A percentile compares a stretch with the other conserved stretches of the same genome.
phyloP scores from a whole-genome alignment of 1,139 yeast genomes.

The Groenewaldozyma auringiensis region DNA sequence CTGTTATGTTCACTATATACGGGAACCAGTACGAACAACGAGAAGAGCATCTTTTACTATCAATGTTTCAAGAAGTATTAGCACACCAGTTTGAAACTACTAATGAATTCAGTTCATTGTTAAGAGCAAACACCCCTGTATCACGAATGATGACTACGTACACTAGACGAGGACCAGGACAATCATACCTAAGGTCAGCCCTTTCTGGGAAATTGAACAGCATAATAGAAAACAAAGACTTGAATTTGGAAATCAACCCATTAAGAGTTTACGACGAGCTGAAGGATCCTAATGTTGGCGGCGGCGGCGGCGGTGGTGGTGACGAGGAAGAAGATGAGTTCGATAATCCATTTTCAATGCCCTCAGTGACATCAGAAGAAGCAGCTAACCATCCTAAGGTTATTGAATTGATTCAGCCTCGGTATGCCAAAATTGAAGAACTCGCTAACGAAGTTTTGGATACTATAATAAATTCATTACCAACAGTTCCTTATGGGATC shows the following conservation, averaged over 20 bases:
- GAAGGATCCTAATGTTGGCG: conserved; percentile 13
- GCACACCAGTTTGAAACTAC: conserved; percentile 35
- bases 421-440: conserved; percentile 32
- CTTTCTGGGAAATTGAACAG: conserved; percentile 28
- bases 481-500: conserved; percentile 62
- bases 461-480: conserved; percentile 49
- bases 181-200: conserved; percentile 33
- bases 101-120: conserved; percentile 32
- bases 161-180: conserved; percentile 39
- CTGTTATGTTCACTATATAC: conserved; percentile 39
- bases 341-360: conserved; percentile 20
- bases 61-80: conserved; percentile 36
- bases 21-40: conserved; percentile 39
- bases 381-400: conserved; percentile 30
- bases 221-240: conserved; percentile 28
- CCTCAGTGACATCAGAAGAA: conserved; percentile 28
- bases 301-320: conserved; percentile 15
- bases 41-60: conserved; percentile 35
- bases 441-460: conserved; percentile 55
- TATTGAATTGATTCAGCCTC: conserved; percentile 27
- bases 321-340: conserved; percentile 14
- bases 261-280: conserved; percentile 32
- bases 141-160: conserved; percentile 40
- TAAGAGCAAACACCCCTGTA: conserved; percentile 38
- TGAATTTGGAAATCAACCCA: conserved; percentile 34